Evolutionary conservation across 176 grass and related monocot genomes (phyloP), one percentile per base, ranked within the genome.

Genomic region (Zea luxurians): DNA sequence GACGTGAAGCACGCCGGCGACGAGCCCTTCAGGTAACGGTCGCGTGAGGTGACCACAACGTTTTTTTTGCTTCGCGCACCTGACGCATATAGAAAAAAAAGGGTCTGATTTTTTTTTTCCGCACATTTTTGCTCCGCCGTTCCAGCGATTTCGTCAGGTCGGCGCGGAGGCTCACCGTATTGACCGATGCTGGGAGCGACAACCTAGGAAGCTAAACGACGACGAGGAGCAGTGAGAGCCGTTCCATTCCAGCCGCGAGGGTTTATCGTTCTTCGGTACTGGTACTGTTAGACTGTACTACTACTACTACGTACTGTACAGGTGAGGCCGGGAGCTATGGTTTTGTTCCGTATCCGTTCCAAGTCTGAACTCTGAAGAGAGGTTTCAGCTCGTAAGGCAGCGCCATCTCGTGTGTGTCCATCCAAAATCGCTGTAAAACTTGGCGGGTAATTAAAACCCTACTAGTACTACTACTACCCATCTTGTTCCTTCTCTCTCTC

Each of bases 131-230:
- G 21, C 60, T 21, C 20, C 68, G 18, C 17, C 41, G 3, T 80
- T 85, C 58, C 86, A 99, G 96, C 61, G 90, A 93, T 48, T 99
- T 99, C 87, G 82, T 86, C 68, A 96, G 74, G 84, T 82, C 86
- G 20, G 89, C 90, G 4, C 37, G 88, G 71, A 93, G 88, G 88
- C 61, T 99, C 36, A 96, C 90, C 3, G 88, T 99, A 84, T 35
- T 89, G 48, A 78, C 82, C 21, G 90, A 93, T 37, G 83, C 83
- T 6, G 79, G 90, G 40, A 91, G 92, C 68, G 82, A 91, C 69
- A 91, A 84, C 73, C 4, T 89, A 12, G 86, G 75, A 52, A 90
- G 82, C 27, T 27, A 27, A 27, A 27, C 27, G 27, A 27, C 27
- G 27, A 27, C 27, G 27, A 27, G 27, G 27, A 27, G 27, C 27